Evolutionary conservation across 2,329 filamentous ascomycete genomes (phyloP), one percentile per base, ranked within the genome.

Genomic region (Phialophora expanda): DNA sequence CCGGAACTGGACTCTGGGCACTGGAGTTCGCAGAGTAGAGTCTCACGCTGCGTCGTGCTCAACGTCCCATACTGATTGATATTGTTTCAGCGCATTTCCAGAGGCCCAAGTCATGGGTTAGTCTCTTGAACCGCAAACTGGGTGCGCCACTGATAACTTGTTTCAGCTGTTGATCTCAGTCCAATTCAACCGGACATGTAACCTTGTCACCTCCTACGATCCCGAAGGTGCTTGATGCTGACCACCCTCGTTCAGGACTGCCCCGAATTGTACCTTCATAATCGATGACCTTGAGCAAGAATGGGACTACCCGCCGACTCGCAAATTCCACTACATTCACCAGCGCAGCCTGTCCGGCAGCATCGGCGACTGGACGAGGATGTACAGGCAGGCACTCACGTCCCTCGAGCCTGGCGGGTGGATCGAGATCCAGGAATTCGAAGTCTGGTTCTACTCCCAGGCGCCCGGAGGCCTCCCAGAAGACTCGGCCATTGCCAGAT

Each of bases 401-500:
- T 44, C 38, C 8, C 56, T 75, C 9, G 70, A 73, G 34, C 74
- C 73, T 1, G 73, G 77, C 14, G 78, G 77, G 32, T 79, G 76
- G 71, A 72, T 79, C 6, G 78, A 80, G 67, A 73, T 76, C 14
- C 76, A 78, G 48, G 78, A 80, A 60, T 75, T 78, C 41, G 46
- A 59, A 28, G 59, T 69, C 12, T 48, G 59, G 22, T 63, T 65
- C 59, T 73, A 67, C 32, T 74, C 75, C 2, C 73, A 76, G 28
- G n/a, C 12, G 3, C 53, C 53, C 9, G 58, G 11, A 3, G 58
- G 38, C n/a, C 41, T 66, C 4, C 44, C 62, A 11, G 30, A 54
- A 26, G 56, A 59, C 44, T 53, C 54, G 3, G 26, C 55, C 20
- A 58, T 64, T 20, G 24, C 17, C 22, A 68, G 72, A 69, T 72